Base-by-base conservation (phyloP, 176 grass and related monocot species). In the Avena atlantica region DNA sequence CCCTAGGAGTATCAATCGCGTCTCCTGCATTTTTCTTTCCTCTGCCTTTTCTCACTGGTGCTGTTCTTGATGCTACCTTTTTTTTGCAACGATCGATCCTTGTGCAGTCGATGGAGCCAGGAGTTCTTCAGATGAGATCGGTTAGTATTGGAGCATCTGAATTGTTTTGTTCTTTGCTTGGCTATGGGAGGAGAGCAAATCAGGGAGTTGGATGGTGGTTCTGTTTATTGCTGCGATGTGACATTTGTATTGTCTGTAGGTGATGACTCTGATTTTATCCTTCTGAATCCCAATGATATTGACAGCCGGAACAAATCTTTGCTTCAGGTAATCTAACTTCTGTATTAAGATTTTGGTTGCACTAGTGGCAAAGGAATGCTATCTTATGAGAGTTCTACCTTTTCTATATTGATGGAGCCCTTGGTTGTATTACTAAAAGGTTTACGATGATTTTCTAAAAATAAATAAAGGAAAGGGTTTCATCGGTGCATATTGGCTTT, bases 281-380 rank as follows among this genome's bases (percentile, higher is more conserved):
- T 98, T 24, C 84, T 98, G 83, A 90, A 92, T 51, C 89, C 91
- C 40, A 89, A 82, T 55, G 89, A 98, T 4, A 60, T 88, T 0
- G 91, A 93, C 69, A 87, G 81, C 73, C 79, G 57, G 19, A 92
- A 23, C 27, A 93, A 93, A 78, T 87, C 66, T 8, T 72, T 98
- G 52, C 89, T 95, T 79, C 84, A 95, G 93, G 93, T 98, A 90
- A 85, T 78, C 2, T 19, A 83, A 40, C 50, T 40, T 16, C 3
- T 8, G 76, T 16, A 45, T 80, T 86, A 57, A 73, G 4, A 1
- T 65, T 80, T 19, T 8, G 8, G 17, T 47, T 45, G 55, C 19
- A 52, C 69, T 3, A 57, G 21, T 57, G 15, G 34, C 19, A 31
- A 15, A 65, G 3, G n/a, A 27, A 16, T 17, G n/a, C 31, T 2